Evolutionary conservation across 2,329 filamentous ascomycete species (phyloP).

Genomic region (Botrytis pseudocinerea): DNA sequence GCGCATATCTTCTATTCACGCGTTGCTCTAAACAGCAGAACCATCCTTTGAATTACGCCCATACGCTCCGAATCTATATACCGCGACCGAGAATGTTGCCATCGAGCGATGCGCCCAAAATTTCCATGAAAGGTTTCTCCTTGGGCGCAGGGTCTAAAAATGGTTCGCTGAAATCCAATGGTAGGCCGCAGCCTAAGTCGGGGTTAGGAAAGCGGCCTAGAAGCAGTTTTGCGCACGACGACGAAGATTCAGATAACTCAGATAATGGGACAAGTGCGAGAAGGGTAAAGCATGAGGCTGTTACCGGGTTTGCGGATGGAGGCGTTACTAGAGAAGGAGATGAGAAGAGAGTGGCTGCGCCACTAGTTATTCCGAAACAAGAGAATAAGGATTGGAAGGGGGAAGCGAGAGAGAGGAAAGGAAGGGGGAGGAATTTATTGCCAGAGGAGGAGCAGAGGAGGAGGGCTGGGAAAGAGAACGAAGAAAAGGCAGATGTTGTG

Average conservation of each 20-base stretch:
- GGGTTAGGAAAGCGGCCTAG: slow-evolving; percentile 46
- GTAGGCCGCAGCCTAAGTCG: slow-evolving; percentile 34
- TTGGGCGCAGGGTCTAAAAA: slow-evolving; percentile 42
- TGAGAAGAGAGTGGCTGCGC: slow-evolving; percentile 36
- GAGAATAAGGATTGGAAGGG: slow-evolving; percentile 64
- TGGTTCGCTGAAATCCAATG: slow-evolving; percentile 31
- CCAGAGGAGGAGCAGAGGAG: slow-evolving; percentile 54
- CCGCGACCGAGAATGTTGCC: slow-evolving; percentile 32
- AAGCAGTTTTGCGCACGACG: slow-evolving; percentile 56
- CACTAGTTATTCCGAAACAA: slow-evolving; percentile 58
- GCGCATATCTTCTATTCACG: not conserved
- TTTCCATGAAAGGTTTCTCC: slow-evolving; percentile 44
- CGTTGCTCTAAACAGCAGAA: not conserved
- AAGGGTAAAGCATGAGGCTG: slow-evolving; percentile 46
- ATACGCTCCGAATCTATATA: not conserved
- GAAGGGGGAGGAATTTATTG: slow-evolving; percentile 56
- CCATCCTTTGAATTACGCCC: not conserved
- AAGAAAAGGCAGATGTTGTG: slow-evolving; percentile 41
- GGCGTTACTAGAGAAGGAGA: slow-evolving; percentile 44
- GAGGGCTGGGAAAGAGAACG: slow-evolving; percentile 41
- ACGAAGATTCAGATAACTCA: slow-evolving; percentile 51
- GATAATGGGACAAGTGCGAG: slow-evolving; percentile 48
- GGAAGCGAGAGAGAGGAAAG: slow-evolving; percentile 48
- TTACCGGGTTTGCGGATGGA: slow-evolving; percentile 53
- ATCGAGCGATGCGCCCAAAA: slow-evolving; percentile 38